Base-by-base conservation (phyloP, 2,329 filamentous ascomycete genomes). In the Macroventuria anomochaeta region DNA sequence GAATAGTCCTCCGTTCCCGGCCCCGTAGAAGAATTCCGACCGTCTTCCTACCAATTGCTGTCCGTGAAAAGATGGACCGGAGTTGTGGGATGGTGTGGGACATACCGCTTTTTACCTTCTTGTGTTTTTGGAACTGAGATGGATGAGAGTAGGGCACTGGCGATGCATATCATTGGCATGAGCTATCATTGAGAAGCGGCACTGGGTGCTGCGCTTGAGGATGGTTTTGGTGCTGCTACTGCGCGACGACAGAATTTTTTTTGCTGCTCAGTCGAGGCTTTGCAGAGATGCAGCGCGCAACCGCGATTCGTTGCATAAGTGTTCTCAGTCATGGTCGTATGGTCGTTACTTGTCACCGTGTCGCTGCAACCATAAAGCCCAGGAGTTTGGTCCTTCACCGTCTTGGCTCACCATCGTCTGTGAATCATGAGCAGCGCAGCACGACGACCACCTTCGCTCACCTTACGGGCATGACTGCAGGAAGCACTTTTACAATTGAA, bases 1-100 rank as follows among this genome's bases (percentile, higher is more conserved):
- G 73, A 58, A 70, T 72, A 74, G 71, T 73, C 72, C 70, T 76
- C 73, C 73, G 73, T 76, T 76, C 73, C 73, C 73, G 73, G 73
- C 73, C 73, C 70, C 73, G 73, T 74, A 74, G 71, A 76, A 47
- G 18, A 54, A 70, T 57, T 60, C 64, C 71, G 67, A 58, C 65
- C 71, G 71, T 72, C 67, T 69, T 74, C 72, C 68, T 71, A 71
- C 64, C 72, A 76, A 73, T 62, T 73, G 62, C 43, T 57, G 61
- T 73, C 71, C 71, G 72, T 74, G 70, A 70, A 73, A 75, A 72
- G 68, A 72, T 76, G 71, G 73, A 73, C 62, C 61, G 68, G 65
- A 72, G 72, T 75, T 76, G 73, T 76, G 73, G 73, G 73, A 75
- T 73, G 72, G 70, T 68, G 67, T 72, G 73, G 69, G 70, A 75